Conservation (phyloP, 257 asterid genomes). For the Solanum virginianum region DNA sequence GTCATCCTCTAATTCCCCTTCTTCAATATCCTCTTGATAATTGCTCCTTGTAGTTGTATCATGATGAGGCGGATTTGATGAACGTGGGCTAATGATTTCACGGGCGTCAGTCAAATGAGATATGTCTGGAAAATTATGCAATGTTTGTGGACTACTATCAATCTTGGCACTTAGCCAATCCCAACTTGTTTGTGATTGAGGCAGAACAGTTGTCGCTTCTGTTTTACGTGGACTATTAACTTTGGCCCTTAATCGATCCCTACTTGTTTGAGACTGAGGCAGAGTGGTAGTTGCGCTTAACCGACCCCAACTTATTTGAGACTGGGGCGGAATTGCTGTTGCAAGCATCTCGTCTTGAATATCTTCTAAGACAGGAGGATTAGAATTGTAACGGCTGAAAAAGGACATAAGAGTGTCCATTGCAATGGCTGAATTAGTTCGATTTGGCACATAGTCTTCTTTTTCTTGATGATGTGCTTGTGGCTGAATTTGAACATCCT, state of each 20-base stretch:
- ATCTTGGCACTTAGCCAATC: neutral
- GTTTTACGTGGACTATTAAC: neutral
- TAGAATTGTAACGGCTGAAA: neutral
- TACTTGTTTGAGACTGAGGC: neutral
- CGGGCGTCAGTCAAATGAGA: neutral
- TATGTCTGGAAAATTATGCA: neutral
- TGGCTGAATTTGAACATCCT: neutral
- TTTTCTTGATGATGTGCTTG: neutral
- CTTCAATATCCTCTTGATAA: neutral
- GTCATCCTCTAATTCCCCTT: constrained; percentile 11
- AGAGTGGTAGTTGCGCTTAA: neutral
- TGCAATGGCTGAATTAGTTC: neutral
- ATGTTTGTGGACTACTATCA: neutral
- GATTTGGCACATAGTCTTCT: neutral
- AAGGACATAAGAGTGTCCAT: neutral
- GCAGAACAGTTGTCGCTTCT: neutral
- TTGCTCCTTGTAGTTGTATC: neutral
- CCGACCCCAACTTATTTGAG: neutral
- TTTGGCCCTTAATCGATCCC: neutral
- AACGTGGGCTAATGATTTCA: neutral
- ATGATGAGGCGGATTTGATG: neutral
- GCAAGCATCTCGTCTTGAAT: neutral
- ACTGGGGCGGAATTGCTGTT: neutral
- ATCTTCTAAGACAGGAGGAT: neutral
- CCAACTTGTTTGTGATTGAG: neutral